Percentiles rank a stretch among this genome's conserved stretches.
phyloP scores from a whole-genome alignment of 257 asterid genomes.

The Rehmannia glutinosa region DNA sequence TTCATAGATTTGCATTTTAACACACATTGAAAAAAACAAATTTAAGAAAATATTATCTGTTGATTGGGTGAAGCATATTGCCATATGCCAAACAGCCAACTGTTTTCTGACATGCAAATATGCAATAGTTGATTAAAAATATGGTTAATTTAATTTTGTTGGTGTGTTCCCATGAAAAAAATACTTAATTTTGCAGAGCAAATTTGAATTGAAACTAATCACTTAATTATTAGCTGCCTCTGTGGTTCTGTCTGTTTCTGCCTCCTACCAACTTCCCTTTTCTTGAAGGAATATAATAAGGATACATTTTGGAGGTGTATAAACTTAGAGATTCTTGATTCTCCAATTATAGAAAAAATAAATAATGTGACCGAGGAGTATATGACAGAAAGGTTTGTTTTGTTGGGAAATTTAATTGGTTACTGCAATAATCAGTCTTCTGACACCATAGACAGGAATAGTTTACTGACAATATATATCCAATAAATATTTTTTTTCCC shows the following conservation, averaged over 20 bases:
- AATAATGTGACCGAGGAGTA: not conserved
- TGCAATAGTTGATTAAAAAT: too few species aligned
- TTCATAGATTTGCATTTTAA: too few species aligned
- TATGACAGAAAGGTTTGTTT: conserved; percentile 28
- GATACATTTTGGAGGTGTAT: not conserved
- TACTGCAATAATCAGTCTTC: conserved; percentile 5
- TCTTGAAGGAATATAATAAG: not conserved
- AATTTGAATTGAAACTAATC: not conserved
- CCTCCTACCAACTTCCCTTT: not conserved
- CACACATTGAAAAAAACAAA: too few species aligned
- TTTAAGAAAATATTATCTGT: not conserved
- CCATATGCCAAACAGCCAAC: not conserved
- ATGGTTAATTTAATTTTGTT: not conserved
- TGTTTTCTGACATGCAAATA: not conserved
- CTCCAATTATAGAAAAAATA: not conserved
- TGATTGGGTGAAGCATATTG: not conserved
- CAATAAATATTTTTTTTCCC: too few species aligned
- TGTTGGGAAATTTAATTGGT: conserved; percentile 17
- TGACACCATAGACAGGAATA: not conserved
- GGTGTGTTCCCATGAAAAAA: not conserved
- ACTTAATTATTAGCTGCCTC: not conserved
- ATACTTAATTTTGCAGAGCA: not conserved
- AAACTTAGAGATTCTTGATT: conserved; percentile 19
- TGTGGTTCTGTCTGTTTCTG: not conserved
- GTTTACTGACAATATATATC: not conserved